Base-by-base conservation (phyloP, 192 early-diverging fungal genomes). In the Umbelopsis vinacea region DNA sequence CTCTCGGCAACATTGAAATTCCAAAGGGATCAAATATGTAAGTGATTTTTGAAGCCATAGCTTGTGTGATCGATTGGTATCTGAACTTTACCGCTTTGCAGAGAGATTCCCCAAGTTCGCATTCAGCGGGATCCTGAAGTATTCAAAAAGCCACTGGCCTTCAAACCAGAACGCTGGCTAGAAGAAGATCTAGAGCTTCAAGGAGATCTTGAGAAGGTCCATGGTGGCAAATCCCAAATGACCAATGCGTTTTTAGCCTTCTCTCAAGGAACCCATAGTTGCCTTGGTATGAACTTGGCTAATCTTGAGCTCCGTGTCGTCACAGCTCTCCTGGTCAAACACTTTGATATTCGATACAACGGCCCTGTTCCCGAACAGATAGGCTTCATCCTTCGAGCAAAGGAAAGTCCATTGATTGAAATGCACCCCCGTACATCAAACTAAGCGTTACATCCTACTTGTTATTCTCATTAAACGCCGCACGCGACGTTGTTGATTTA, bases 21-120 rank as follows among this genome's bases (percentile, higher is more conserved):
- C 86, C 84, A 0, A 68, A 47, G 3, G 86, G 85, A 5, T 85
- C 85, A 3, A 17, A 10, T 8, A 0, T 63, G 57, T 63, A 38
- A 63, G 57, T 63, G 6, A 35, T 63, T 60, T 11, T 22, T 3
- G 22, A 40, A 68, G 12, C 23, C 67, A 2, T 50, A 21, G 0
- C 0, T 19, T 17, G 0, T 50, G 19, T 17, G 15, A 19, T 37
- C 12, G 29, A 29, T 19, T 0, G n/a, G 6, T 14, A 12, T 37
- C 6, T 9, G 11, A 14, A 10, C 14, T 63, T 14, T 3, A 35
- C 7, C 4, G 15, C 33, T 63, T 35, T 17, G 2, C 17, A 63
- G 57, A 37, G 6, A 29, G 1, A 3, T 63, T 12, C 57, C 57
- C 19, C 10, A 19, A 14, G 6, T 38, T 63, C 57, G 57, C 17